Evolutionary conservation across 2,329 filamentous ascomycete species (phyloP).

Genomic region (Gaeumannomyces tritici): DNA sequence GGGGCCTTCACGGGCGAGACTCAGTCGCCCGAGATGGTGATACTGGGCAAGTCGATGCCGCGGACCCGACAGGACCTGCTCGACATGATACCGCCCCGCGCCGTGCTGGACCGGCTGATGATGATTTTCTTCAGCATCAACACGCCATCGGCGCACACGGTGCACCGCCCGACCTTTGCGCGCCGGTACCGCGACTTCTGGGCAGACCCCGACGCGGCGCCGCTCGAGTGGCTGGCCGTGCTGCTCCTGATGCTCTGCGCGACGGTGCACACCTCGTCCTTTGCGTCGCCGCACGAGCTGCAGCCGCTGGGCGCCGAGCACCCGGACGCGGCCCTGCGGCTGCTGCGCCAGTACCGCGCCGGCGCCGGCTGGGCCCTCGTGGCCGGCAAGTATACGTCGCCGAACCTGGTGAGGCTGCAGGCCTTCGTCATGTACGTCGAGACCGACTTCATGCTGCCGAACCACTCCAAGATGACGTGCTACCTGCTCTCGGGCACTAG

Average conservation of each 20-base stretch:
- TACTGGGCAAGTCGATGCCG: conserved; percentile 26
- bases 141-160: conserved; percentile 39
- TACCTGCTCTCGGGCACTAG: conserved; percentile 39
- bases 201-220: conserved; percentile 11
- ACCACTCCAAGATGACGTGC: conserved; percentile 23
- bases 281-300: conserved; percentile 21
- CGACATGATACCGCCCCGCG: conserved; percentile 33
- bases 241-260: conserved; percentile 20
- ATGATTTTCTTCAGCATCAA: conserved; percentile 43
- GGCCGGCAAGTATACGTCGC: conserved; percentile 19
- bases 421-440: conserved; percentile 17
- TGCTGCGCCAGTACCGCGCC: conserved; percentile 14
- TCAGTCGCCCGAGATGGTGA: conserved; percentile 30
- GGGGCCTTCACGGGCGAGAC: conserved; percentile 16
- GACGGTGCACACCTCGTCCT: conserved; percentile 30
- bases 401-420: conserved; percentile 16
- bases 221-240: conserved; percentile 19
- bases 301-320: conserved; percentile 17
- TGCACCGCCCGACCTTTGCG: conserved; percentile 36
- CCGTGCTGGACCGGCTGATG: conserved; percentile 38
- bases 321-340: conserved; percentile 24
- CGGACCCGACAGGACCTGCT: conserved; percentile 36
- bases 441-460: conserved; percentile 19
- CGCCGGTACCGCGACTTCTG: conserved; percentile 19
- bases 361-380: conserved; percentile 18